Evolutionary conservation across 257 asterid genomes (phyloP), one percentile per base, ranked within the genome.

Genomic region (Penstemon barbatus): DNA sequence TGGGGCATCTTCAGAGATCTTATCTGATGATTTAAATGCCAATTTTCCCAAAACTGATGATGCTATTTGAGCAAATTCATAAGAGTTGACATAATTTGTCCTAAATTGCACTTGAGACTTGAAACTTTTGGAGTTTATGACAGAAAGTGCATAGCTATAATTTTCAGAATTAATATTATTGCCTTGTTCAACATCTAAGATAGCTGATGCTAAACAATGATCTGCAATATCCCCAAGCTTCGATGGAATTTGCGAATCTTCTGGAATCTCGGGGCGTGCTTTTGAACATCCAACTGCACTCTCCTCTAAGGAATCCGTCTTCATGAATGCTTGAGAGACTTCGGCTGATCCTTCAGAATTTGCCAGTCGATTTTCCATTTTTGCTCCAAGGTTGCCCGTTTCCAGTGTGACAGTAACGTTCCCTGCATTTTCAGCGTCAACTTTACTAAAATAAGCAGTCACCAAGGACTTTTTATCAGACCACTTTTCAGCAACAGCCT

Each of bases 331-430:
- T 77, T 84, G 95, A 64, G 91, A 83, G 66, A 76, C 86, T 75
- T 88, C 89, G 65, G 79, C 81, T 53, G 96, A 86, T 74, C 96
- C 97, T 80, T 90, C 95, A 56, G 87, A 86, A 78, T 89, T 77
- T 68, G 77, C 87, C 74, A 78, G 73, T 56, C 58, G 84, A 79
- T 53, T 81, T 68, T 83, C 87, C 80, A 68, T 75, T 71, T 82
- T 83, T 56, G 53, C 44, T 25, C 72, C 79, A 63, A 68, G 63
- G 72, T 75, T 77, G 50, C 68, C 85, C 64, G 79, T 73, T 77
- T 72, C 81, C 68, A 63, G 68, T 63, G 53, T 15, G 9, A 71
- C 57, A 69, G 54, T 48, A 59, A 69, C 71, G 5, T 46, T 58
- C 61, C 75, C 87, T 56, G 82, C 75, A 70, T 61, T 78, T 68